A percentile compares a stretch with the other conserved stretches of the same genome.
phyloP scores from a whole-genome alignment of 345 rosid genomes.

The Eucalyptus virginea region DNA sequence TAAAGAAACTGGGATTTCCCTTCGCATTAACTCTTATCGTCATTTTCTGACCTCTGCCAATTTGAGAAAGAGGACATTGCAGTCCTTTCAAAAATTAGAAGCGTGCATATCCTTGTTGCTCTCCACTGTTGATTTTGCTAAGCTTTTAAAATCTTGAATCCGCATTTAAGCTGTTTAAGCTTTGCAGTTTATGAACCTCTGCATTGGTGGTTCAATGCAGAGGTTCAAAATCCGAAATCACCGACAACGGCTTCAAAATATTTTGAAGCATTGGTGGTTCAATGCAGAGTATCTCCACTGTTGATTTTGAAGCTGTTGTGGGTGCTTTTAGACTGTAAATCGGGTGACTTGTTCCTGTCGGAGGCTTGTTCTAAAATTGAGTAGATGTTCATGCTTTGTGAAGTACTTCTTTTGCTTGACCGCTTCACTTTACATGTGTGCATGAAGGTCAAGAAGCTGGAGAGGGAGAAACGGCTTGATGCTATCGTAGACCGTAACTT shows the following conservation, averaged over 20 bases:
- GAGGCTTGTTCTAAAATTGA: background rate
- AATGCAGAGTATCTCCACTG: too few species aligned
- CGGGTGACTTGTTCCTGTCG: background rate
- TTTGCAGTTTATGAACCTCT: background rate
- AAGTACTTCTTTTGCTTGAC: background rate
- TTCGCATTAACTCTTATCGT: background rate
- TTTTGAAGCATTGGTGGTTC: too few species aligned
- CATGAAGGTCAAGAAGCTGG: conserved; percentile 85
- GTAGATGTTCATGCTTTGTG: background rate
- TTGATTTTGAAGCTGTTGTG: too few species aligned
- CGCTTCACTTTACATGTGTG: background rate
- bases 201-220: background rate
- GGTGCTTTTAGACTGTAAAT: background rate
- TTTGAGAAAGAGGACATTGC: background rate
- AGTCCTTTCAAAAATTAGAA: background rate
- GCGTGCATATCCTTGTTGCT: background rate
- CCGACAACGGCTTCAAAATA: too few species aligned
- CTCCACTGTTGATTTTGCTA: background rate
- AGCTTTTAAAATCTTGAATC: background rate
- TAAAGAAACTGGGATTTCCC: background rate
- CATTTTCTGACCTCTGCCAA: background rate
- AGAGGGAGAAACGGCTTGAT: conserved; percentile 76
- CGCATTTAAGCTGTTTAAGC: background rate
- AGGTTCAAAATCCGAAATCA: too few species aligned
- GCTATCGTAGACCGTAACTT: conserved; percentile 79